Evolutionary conservation across 2,329 filamentous ascomycete genomes (phyloP).

Genomic region (Botryotinia convoluta): DNA sequence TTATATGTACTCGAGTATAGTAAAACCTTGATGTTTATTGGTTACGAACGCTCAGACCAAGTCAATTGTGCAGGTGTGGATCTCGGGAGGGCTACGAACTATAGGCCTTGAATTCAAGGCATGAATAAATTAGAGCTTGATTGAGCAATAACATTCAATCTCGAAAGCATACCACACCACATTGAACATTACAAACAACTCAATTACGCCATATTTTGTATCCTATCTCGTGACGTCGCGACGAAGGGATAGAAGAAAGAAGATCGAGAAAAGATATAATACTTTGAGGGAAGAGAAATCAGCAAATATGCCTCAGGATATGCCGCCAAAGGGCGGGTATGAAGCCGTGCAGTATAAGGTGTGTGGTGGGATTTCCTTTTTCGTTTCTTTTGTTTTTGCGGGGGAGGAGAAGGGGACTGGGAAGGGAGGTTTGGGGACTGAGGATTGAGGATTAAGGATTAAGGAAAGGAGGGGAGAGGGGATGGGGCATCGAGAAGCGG

Average conservation of each 20-base stretch:
- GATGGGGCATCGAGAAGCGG: too few species aligned
- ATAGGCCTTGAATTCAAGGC: not conserved
- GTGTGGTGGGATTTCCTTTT: conserved; percentile 35
- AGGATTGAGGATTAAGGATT: not conserved
- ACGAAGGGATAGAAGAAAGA: not conserved
- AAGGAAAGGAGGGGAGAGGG: too few species aligned
- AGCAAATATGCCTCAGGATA: conserved; percentile 86
- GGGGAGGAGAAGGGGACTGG: not conserved
- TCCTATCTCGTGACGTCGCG: not conserved
- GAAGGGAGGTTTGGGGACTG: not conserved
- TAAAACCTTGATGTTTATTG: not conserved
- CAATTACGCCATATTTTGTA: not conserved
- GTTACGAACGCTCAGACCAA: not conserved
- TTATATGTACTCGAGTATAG: not conserved
- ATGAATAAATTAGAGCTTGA: not conserved
- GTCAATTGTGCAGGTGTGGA: not conserved
- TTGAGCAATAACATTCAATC: not conserved
- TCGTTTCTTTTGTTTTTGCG: not conserved
- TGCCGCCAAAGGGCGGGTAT: conserved; percentile 94
- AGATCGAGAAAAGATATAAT: not conserved
- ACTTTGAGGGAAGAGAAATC: not conserved
- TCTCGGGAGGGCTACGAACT: not conserved
- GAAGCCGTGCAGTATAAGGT: conserved; percentile 97
- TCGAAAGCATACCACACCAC: not conserved
- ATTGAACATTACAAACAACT: not conserved